Evolutionary conservation across 2,329 filamentous ascomycete genomes (phyloP).

Genomic region (Pseudogymnoascus sp.): DNA sequence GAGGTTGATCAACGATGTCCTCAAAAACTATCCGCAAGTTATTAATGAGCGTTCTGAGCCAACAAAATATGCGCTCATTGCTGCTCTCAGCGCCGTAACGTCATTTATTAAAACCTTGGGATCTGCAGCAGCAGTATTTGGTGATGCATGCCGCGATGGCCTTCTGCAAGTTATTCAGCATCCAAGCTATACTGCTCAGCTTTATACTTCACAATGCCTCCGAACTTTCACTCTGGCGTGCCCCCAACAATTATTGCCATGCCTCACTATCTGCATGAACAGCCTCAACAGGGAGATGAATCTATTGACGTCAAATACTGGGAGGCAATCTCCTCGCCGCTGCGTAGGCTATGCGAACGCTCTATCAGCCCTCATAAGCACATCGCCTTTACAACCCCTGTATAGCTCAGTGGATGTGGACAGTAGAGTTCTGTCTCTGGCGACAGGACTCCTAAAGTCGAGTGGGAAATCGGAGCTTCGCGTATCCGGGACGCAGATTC

Average conservation of each 20-base stretch:
- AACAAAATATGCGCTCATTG: constrained; percentile 74
- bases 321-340: constrained; percentile 68
- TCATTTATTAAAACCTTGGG: constrained; percentile 73
- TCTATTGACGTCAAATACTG: constrained; percentile 52
- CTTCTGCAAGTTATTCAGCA: constrained; percentile 86
- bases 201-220: constrained; percentile 78
- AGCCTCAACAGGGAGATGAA: constrained; percentile 81
- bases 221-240: constrained; percentile 83
- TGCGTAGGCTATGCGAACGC: constrained; percentile 91
- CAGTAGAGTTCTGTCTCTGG: constrained; percentile 81
- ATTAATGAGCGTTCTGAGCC: constrained; percentile 83
- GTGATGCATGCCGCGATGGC: constrained; percentile 77
- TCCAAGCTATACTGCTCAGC: constrained; percentile 91
- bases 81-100: constrained; percentile 68
- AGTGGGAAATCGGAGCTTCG: constrained; percentile 86
- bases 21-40: constrained; percentile 91
- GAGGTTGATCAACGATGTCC: constrained; percentile 72
- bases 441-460: constrained; percentile 83
- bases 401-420: constrained; percentile 96
- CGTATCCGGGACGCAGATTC: constrained; percentile 87
- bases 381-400: constrained; percentile 76
- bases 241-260: constrained; percentile 82
- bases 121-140: constrained; percentile 69
- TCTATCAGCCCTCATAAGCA: constrained; percentile 81
- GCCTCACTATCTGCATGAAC: constrained; percentile 93